Evolutionary conservation across 257 asterid species (phyloP), one percentile per base, ranked within the genome.

Genomic region (Nicotiana attenuata): DNA sequence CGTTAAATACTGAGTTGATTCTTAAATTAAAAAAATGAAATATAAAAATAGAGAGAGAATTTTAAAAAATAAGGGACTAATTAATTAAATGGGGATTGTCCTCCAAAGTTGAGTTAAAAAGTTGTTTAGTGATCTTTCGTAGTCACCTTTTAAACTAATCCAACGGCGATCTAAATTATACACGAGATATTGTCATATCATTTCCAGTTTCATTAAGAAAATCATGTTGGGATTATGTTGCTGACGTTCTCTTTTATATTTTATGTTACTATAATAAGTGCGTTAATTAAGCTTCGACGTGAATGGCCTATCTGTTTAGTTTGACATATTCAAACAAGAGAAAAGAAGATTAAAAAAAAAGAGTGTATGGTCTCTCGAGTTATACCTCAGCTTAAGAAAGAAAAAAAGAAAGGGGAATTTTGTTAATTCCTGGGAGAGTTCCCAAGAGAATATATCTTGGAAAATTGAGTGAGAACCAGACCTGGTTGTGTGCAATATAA

Each of bases 401-500:
- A 13, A 50, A 11, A 50, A 52, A 14, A 52, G 19, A 52, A 52
- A 50, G 56, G 19, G 57, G 57, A 13, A 41, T 8, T 11, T 52
- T 5, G 57, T 52, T 50, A 14, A 47, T 73, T 73, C 61, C 24
- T 45, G 38, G 61, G 61, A 13, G 35, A 73, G 38, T 22, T 26
- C 24, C 76, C 59, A 73, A 80, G 59, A 64, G 59, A 79, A 60
- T 69, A 56, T 71, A 15, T 80, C 26, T 26, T 15, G 60, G 66
- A 15, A 80, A 65, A 66, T 24, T 17, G 66, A 73, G 78, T 20
- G 83, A 85, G 84, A 79, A 82, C 82, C 29, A 59, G 85, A 28
- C 76, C 81, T 71, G 60, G 76, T 52, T 65, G 45, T 28, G 10
- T 4, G 31, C n/a, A 71, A n/a, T n/a, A n/a, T n/a, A n/a, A 79